These are phyloP conservation scores for Epichloe amarillans DNA, from an alignment of 2,329 filamentous ascomycete species.

Conservation along the genomic window DNA sequence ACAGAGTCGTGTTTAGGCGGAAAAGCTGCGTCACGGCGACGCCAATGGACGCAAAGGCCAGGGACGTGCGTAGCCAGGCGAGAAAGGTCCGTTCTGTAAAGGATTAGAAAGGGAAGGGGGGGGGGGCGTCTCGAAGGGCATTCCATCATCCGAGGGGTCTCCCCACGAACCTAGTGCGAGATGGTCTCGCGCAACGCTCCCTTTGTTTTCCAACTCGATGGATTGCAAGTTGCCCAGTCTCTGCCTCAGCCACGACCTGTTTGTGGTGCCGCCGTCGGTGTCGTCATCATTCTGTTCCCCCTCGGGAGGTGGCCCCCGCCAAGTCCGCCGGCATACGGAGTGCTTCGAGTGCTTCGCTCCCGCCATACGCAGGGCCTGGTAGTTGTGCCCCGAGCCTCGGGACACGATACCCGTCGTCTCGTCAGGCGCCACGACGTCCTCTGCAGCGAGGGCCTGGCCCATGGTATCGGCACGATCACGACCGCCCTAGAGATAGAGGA, in stretches of 20 bases:
- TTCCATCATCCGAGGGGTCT: background rate
- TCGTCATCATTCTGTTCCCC: slow-evolving; percentile 3
- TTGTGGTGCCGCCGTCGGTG: slow-evolving; percentile 8
- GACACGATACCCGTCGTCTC: slow-evolving; percentile 29
- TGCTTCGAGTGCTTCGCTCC: slow-evolving; percentile 4
- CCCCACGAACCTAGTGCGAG: slow-evolving; percentile 53
- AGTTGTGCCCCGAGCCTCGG: slow-evolving; percentile 23
- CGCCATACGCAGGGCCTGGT: slow-evolving; percentile 24
- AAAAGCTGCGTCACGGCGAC: slow-evolving; percentile 78
- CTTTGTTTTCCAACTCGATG: slow-evolving; percentile 75
- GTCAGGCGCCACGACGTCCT: slow-evolving; percentile 17
- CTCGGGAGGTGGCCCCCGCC: slow-evolving; percentile 8
- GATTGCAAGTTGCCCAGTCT: slow-evolving; percentile 37
- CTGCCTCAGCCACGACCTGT: slow-evolving; percentile 35
- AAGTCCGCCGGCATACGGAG: slow-evolving; percentile 8
- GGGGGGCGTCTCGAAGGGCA: too few relatives aligned
- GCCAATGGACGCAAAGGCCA: slow-evolving; percentile 71
- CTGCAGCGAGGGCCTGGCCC: slow-evolving; percentile 13
- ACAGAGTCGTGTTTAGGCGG: slow-evolving; percentile 59
- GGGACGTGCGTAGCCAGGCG: slow-evolving; percentile 70
- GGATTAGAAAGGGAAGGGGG: background rate
- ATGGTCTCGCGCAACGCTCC: slow-evolving; percentile 71
- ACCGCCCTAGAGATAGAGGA: slow-evolving; percentile 19
- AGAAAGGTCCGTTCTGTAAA: slow-evolving; percentile 65
- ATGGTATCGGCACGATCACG: slow-evolving; percentile 30